These are phyloP conservation scores for Trichomonascus vanleenenianus DNA, from an alignment of 805 yeast genomes.

Conservation along the genomic window DNA sequence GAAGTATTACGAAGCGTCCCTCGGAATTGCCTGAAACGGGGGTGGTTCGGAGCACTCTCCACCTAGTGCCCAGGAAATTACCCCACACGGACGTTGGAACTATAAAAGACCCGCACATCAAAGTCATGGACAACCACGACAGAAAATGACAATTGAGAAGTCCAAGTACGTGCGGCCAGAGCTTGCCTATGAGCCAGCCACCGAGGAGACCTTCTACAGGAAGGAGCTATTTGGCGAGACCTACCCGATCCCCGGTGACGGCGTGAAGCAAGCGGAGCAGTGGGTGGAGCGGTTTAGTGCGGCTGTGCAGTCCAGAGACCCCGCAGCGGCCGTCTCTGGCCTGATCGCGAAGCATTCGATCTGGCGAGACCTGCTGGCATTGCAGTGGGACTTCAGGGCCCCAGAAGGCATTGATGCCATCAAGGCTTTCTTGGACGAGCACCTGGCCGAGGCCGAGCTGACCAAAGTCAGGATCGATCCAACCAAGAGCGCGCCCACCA, in stretches of 20 bases:
- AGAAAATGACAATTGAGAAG: no score
- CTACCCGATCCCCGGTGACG: background rate
- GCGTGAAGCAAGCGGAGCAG: background rate
- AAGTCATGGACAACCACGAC: no score
- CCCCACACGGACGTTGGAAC: no score
- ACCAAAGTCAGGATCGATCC: background rate
- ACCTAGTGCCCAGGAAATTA: no score
- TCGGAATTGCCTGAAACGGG: no score
- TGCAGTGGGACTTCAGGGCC: slow-evolving; percentile 1
- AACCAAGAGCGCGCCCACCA: background rate
- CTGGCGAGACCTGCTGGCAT: background rate
- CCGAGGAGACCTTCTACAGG: background rate
- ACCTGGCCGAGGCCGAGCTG: background rate
- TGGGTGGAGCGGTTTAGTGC: background rate
- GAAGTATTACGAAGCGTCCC: no score
- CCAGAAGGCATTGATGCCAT: background rate
- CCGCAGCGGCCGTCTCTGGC: background rate
- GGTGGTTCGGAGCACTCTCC: no score
- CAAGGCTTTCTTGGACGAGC: background rate
- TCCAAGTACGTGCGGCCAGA: no score
- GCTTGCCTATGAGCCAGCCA: background rate
- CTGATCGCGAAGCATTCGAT: background rate
- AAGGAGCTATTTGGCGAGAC: background rate
- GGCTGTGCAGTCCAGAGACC: background rate
- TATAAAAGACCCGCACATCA: no score